Evolutionary conservation across 164 flowering plant genomes (phyloP).

Genomic region (Houttuynia cordata): DNA sequence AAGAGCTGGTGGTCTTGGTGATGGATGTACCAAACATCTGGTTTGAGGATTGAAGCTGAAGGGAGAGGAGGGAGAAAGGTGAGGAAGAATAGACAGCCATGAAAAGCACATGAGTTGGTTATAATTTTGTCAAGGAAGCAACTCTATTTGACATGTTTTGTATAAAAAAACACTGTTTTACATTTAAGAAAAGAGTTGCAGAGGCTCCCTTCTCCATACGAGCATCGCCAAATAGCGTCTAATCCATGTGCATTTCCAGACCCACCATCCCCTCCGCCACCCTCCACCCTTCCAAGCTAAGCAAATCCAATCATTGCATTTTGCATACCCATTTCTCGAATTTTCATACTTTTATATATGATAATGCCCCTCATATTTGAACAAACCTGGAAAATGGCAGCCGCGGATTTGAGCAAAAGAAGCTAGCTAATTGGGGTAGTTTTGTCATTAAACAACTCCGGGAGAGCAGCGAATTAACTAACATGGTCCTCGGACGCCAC

Average conservation of each 20-base stretch:
- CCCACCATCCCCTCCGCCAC: slow-evolving; percentile 1
- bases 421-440: no score
- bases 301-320: slow-evolving; percentile 10
- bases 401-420: no score
- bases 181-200: background rate
- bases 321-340: no score
- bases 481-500: background rate
- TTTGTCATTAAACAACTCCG: no score
- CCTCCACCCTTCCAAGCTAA: slow-evolving; percentile 12
- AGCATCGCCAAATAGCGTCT: background rate
- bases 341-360: no score
- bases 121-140: slow-evolving; percentile 8
- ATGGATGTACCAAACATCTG: slow-evolving; percentile 2
- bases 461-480: no score
- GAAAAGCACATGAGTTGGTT: slow-evolving; percentile 5
- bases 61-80: background rate
- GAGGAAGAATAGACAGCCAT: slow-evolving; percentile 3
- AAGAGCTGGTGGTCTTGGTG: no score
- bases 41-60: background rate
- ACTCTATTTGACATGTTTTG: no score
- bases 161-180: no score
- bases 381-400: no score
- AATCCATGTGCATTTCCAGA: background rate
- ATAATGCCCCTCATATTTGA: no score
- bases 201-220: background rate